Evolutionary conservation across 805 yeast genomes (phyloP).

Genomic region (Starmerella sp.): DNA sequence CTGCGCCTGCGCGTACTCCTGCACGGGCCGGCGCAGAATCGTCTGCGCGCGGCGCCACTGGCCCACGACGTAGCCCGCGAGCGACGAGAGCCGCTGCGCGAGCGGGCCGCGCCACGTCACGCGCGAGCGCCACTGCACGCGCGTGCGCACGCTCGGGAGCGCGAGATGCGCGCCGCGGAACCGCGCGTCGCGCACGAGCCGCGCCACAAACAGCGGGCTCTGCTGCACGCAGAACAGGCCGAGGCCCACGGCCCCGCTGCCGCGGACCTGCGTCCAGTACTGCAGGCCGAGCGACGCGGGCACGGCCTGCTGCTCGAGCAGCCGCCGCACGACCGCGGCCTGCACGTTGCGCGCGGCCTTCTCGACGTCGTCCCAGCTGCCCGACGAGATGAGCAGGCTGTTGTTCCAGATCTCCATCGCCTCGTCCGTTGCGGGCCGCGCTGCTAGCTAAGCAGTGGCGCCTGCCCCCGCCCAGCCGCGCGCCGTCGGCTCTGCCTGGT

Average conservation of each 20-base stretch:
- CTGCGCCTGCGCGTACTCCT: neutral
- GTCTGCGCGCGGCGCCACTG: neutral
- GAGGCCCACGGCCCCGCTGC: neutral
- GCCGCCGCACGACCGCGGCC: slow-evolving; percentile 6
- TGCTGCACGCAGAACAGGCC: slow-evolving; percentile 18
- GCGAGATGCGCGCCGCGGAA: no score
- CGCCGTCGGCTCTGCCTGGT: no score
- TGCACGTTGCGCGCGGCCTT: slow-evolving; percentile 19
- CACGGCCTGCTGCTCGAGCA: slow-evolving; percentile 16
- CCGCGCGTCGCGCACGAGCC: neutral
- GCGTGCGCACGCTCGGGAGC: neutral
- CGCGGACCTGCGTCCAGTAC: slow-evolving; percentile 18
- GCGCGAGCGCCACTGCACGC: no score
- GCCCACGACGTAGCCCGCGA: neutral
- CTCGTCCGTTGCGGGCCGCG: neutral
- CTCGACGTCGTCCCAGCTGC: slow-evolving; percentile 22
- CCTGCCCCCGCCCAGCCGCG: no score
- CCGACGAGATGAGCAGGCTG: slow-evolving; percentile 18
- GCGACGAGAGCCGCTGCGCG: neutral
- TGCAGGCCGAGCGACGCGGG: slow-evolving; percentile 18
- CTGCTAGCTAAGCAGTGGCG: slow-evolving; percentile 3
- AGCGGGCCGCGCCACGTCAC: neutral
- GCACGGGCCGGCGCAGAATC: neutral
- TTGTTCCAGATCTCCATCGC: slow-evolving; percentile 20
- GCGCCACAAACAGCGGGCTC: slow-evolving; percentile 7